Percentiles rank a stretch among this genome's conserved stretches.
phyloP scores from a whole-genome alignment of 2,329 filamentous ascomycete species.

The Xylaria sp. region DNA sequence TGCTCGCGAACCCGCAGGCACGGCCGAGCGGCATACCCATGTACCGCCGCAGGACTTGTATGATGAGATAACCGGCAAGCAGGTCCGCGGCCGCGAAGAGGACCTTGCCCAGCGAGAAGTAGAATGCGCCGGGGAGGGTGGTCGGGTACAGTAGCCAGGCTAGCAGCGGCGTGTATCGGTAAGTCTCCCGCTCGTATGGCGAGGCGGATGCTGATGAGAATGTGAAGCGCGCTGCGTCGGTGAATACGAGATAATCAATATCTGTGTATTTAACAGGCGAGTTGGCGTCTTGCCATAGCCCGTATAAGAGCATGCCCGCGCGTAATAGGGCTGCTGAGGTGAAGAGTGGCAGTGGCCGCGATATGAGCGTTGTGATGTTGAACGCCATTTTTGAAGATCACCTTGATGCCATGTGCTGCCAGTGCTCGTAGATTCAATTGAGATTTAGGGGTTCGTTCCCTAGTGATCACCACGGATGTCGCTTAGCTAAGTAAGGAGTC shows the following conservation, averaged over 20 bases:
- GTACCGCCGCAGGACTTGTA: conserved; percentile 55
- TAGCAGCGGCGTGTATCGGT: conserved; percentile 94
- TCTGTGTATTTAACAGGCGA: conserved; percentile 98
- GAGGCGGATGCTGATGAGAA: conserved; percentile 77
- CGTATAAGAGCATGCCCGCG: conserved; percentile 81
- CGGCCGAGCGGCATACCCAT: conserved; percentile 59
- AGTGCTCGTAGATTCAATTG: not conserved
- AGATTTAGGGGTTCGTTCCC: not conserved
- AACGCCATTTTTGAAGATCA: conserved; percentile 17
- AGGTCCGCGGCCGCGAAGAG: conserved; percentile 88
- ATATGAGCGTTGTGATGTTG: conserved; percentile 50
- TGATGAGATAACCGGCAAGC: conserved; percentile 75
- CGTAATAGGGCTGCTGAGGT: conserved; percentile 72
- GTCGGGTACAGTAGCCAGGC: conserved; percentile 93
- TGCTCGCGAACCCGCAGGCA: conserved; percentile 80
- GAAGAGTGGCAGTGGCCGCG: conserved; percentile 63
- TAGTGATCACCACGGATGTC: not conserved
- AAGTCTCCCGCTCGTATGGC: conserved; percentile 91
- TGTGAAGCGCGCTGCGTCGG: conserved; percentile 84
- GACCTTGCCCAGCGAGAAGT: conserved; percentile 88
- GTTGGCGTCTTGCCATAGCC: conserved; percentile 90
- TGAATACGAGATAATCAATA: conserved; percentile 99
- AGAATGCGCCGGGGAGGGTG: conserved; percentile 56
- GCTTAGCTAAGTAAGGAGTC: not conserved
- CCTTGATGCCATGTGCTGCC: conserved; percentile 21